Base-by-base conservation (phyloP, 495 filamentous ascomycete species). In the Collariella sp. region DNA sequence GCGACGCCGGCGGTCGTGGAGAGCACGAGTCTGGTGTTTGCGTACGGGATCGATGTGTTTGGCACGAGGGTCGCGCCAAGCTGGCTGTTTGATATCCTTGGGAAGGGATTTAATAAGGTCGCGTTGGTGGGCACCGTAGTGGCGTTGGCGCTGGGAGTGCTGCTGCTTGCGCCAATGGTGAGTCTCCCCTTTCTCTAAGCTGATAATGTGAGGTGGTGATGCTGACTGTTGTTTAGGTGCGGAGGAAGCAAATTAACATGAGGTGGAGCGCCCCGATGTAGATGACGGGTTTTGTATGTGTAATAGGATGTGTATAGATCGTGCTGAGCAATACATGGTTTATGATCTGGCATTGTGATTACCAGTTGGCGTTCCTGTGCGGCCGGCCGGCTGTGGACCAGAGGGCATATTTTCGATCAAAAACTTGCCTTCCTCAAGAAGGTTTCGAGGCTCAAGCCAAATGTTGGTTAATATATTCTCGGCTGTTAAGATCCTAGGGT, bases 1-100 rank as follows among this genome's bases (percentile, higher is more conserved):
- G 83, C 88, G 0, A 76, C 73, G 15, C 89, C 91, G 0, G 84
- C 88, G 0, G 61, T 85, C 1, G 76, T 99, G n/a, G 93, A 99
- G 70, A 96, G 90, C 68, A 96, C 93, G 12, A 89, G 87, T 62
- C 67, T 99, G 40, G 80, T 99, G 24, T 82, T 97, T 61, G 91
- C 89, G 3, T 96, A 86, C 66, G 94, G 94, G 3, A 61, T 85
- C 0, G 93, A 99, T 65, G 69, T 97, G 31, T 99, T 89, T 60
- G 90, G 87, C 5, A 90, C 91, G 3, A 74, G 89, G 13, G 83
- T 93, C 31, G 81, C 83, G 26, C 93, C 93, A 0, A 94, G 88
- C 63, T 79, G 85, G 52, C 78, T 85, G 4, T 99, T 97, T 68
- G 93, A 99, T 71, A 78, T 96, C 16, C 74, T 99, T 1, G 91